phyloP scores from a whole-genome alignment of 164 flowering plant genomes.

The Sedum album region DNA sequence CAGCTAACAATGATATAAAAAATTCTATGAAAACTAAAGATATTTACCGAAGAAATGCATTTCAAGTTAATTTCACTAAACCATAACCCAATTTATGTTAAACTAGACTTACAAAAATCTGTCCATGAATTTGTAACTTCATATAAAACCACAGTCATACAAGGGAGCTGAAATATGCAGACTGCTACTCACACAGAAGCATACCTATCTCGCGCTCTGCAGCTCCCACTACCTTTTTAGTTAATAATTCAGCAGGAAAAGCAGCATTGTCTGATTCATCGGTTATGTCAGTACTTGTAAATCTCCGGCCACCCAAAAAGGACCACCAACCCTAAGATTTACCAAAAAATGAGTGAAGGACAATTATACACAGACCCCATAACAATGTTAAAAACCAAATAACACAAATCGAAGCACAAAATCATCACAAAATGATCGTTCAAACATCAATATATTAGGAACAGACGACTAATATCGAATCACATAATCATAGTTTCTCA shows the following conservation, averaged over 20 bases:
- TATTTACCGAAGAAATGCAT: background rate
- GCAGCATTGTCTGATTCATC: slow-evolving; percentile 42
- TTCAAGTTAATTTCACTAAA: background rate
- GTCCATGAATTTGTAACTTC: background rate
- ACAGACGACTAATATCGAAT: no score
- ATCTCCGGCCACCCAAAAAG: slow-evolving; percentile 21
- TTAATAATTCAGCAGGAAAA: slow-evolving; percentile 51
- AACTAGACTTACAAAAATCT: no score
- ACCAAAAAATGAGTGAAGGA: background rate
- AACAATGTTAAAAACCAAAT: no score
- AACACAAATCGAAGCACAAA: no score
- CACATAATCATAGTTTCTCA: background rate
- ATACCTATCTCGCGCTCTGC: slow-evolving; percentile 58
- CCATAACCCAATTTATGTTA: no score
- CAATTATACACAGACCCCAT: background rate
- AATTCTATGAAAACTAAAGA: no score
- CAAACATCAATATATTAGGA: no score
- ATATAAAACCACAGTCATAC: background rate
- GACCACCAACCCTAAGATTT: slow-evolving; percentile 8
- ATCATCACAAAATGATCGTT: no score
- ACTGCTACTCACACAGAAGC: background rate
- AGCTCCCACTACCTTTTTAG: slow-evolving; percentile 29
- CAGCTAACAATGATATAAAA: background rate
- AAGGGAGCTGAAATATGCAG: background rate
- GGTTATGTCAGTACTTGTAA: slow-evolving; percentile 45